These are phyloP conservation scores for Halophytophthora batemanensis DNA, from an alignment of 352 stramenopile genomes.

Conservation along the genomic window DNA sequence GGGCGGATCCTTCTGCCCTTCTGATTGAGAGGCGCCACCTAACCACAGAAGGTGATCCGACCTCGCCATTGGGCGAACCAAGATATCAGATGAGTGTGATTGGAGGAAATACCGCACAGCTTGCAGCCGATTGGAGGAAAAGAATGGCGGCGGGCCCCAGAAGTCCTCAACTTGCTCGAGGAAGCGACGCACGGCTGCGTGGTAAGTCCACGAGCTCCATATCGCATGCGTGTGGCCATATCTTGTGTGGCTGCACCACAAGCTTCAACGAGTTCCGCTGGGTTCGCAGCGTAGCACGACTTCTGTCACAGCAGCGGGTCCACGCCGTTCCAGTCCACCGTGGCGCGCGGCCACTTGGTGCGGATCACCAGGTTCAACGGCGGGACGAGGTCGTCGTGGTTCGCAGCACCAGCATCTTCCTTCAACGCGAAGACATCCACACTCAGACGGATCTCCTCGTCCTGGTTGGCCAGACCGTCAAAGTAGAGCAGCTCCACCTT, in stretches of 20 bases:
- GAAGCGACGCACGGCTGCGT: too few relatives aligned
- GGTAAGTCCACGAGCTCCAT: too few relatives aligned
- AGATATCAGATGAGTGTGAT: not conserved
- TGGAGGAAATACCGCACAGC: too few relatives aligned
- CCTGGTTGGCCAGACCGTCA: slow-evolving; percentile 85
- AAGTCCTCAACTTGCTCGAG: not conserved
- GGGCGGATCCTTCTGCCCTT: too few relatives aligned
- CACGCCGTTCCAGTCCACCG: slow-evolving; percentile 85
- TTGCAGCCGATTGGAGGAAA: too few relatives aligned
- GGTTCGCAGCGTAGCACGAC: not conserved
- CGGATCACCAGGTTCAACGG: slow-evolving; percentile 89
- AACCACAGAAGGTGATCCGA: not conserved
- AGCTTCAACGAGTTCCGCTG: not conserved
- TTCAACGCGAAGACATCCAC: slow-evolving; percentile 32
- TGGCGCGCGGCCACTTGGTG: slow-evolving; percentile 80
- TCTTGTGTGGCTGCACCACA: not conserved
- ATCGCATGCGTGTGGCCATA: too few relatives aligned
- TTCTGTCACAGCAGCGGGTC: slow-evolving; percentile 75
- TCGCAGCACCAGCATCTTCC: slow-evolving; percentile 24
- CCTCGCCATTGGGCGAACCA: not conserved
- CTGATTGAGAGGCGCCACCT: too few relatives aligned
- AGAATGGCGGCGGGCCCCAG: too few relatives aligned
- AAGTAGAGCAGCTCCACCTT: slow-evolving; percentile 86
- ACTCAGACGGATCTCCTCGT: slow-evolving; percentile 78
- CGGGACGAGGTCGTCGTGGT: slow-evolving; percentile 68